Evolutionary conservation across 305 asterid species (phyloP), one percentile per base, ranked within the genome.

Genomic region (Stenogyne calaminthoides): DNA sequence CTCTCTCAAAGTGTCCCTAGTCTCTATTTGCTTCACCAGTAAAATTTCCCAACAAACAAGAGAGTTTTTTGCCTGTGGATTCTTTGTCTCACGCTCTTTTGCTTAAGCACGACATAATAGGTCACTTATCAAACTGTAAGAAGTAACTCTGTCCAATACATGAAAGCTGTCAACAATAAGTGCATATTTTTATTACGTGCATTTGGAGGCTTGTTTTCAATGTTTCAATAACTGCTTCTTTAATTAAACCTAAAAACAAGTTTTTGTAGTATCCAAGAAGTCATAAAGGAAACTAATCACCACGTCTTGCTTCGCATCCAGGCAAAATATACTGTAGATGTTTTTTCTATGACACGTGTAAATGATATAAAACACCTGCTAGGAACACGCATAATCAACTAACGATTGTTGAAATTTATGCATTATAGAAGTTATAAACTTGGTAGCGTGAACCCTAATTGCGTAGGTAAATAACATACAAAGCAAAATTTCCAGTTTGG

Each of bases 401-500:
- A 9, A 22, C 19, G 54, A 73, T 29, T 18, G 37, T 3, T 55
- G 59, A 58, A 68, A 47, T 42, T 32, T 32, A 65, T 37, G 66
- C 55, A 49, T 44, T 40, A 29, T 14, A 19, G 36, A 16, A 65
- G 67, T 25, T 46, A 37, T 58, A 70, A 52, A 34, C 46, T 44
- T 52, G 72, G 22, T 14, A 55, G 10, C 18, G 20, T 20, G 39
- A 51, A 40, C 70, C 58, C 34, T 25, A 32, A 5, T n/a, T 70
- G 27, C 14, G 34, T 44, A 44, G 15, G 7, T 67, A 36, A 20
- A 20, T 51, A 47, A 22, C 58, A 10, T 39, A 57, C 44, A 51
- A 64, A 64, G 64, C 62, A 55, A 25, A 34, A n/a, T 20, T 60
- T 70, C 63, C 61, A 65, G 32, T 16, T 56, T 18, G 14, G 65